Evolutionary conservation across 1,284 basidiomycete genomes (phyloP).

Genomic region (Pascua sp.): DNA sequence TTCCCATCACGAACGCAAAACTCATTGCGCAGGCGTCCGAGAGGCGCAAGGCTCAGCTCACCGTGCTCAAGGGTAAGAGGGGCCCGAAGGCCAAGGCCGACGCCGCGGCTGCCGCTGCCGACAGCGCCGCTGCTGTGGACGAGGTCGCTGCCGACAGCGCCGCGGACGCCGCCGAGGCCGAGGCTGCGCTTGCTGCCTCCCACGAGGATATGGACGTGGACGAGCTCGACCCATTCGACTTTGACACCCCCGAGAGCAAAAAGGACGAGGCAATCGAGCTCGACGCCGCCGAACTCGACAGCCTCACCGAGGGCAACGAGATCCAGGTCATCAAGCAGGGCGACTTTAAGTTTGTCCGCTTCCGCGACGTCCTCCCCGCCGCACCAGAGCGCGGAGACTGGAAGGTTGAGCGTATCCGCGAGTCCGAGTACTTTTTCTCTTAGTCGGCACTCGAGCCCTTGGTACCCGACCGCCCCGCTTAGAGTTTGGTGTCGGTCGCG

Average conservation of each 20-base stretch:
- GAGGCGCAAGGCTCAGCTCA: slow-evolving; percentile 12
- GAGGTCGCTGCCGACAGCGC: slow-evolving; percentile 10
- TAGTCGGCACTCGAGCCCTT: slow-evolving; percentile 12
- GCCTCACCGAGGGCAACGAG: slow-evolving; percentile 9
- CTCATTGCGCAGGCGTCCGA: slow-evolving; percentile 17
- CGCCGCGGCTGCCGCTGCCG: slow-evolving; percentile 6
- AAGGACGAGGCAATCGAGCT: slow-evolving; percentile 8
- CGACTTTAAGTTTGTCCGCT: slow-evolving; percentile 60
- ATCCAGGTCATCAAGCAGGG: slow-evolving; percentile 22
- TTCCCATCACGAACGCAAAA: slow-evolving; percentile 57
- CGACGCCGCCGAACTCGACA: not conserved
- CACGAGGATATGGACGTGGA: not conserved
- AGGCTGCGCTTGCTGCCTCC: slow-evolving; percentile 1
- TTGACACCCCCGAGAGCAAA: not conserved
- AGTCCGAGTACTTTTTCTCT: slow-evolving; percentile 81
- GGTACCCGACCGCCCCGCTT: no score
- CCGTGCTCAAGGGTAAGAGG: slow-evolving; percentile 30
- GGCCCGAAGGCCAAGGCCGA: slow-evolving; percentile 20
- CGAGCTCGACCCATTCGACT: not conserved
- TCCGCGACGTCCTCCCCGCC: slow-evolving; percentile 74
- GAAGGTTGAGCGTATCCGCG: slow-evolving; percentile 76
- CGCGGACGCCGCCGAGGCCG: slow-evolving; percentile 5
- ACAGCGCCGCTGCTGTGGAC: not conserved
- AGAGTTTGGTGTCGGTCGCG: no score
- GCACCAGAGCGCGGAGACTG: slow-evolving; percentile 84